Conservation (phyloP, 83 land plant genomes). For the Picea abies region DNA sequence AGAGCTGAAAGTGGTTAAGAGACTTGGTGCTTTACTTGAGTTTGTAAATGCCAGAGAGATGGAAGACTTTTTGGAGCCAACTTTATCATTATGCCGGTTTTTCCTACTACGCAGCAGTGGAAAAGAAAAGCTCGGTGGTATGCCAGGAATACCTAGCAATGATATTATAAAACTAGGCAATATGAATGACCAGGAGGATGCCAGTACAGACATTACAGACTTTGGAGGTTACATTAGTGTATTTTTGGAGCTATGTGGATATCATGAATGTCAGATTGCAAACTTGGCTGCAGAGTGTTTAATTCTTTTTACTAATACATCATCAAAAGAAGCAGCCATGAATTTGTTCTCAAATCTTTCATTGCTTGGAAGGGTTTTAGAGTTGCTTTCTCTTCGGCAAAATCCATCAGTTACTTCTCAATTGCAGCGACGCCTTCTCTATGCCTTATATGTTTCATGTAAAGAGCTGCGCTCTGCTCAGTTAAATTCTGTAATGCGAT, state of each 20-base stretch:
- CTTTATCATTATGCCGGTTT: constrained; percentile 78
- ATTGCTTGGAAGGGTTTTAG: constrained; percentile 49
- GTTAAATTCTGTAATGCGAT: constrained; percentile 32
- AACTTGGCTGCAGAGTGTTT: constrained; percentile 91
- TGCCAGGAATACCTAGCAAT: constrained; percentile 34
- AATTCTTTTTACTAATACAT: constrained; percentile 68
- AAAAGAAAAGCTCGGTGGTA: constrained; percentile 29
- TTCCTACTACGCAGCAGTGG: constrained; percentile 70
- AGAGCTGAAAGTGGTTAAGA: constrained; percentile 70
- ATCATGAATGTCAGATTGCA: constrained; percentile 51
- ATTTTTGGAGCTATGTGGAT: constrained; percentile 75
- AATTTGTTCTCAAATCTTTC: constrained; percentile 61
- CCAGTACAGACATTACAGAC: constrained; percentile 70
- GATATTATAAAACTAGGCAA: constrained; percentile 26
- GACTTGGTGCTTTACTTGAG: constrained; percentile 81
- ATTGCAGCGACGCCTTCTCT: constrained; percentile 44
- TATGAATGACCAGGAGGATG: constrained; percentile 29
- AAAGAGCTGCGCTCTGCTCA: constrained; percentile 44
- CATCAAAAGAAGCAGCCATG: constrained; percentile 76
- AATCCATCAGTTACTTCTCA: constrained; percentile 18
- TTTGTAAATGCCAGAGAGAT: constrained; percentile 89
- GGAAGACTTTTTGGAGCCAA: constrained; percentile 97
- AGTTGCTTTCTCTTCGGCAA: constrained; percentile 23
- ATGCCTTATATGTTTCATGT: constrained; percentile 64
- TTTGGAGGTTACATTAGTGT: constrained; percentile 67